Evolutionary conservation across 2,329 filamentous ascomycete genomes (phyloP).

Genomic region (Neonectria coccinea): DNA sequence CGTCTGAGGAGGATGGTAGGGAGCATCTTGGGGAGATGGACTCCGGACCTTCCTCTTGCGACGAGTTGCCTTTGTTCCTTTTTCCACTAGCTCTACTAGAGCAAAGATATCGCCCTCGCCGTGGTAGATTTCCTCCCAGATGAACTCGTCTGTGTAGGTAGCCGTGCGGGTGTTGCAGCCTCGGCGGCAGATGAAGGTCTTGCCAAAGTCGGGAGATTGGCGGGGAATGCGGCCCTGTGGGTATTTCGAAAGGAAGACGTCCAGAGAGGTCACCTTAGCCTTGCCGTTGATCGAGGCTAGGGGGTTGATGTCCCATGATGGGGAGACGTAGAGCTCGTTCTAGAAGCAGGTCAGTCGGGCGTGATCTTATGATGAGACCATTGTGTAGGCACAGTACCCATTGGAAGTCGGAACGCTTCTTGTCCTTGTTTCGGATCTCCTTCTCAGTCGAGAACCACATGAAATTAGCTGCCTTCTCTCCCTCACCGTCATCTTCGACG

Average conservation of each 20-base stretch:
- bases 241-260: conserved; percentile 74
- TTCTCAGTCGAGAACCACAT: conserved; percentile 96
- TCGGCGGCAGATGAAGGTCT: conserved; percentile 88
- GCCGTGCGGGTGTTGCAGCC: conserved; percentile 91
- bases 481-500: conserved; percentile 73
- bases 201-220: conserved; percentile 79
- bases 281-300: conserved; percentile 91
- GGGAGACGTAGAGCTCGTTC: conserved; percentile 93
- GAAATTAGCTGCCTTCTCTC: conserved; percentile 83
- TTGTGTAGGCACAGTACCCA: conserved; percentile 59
- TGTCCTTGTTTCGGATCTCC: conserved; percentile 85
- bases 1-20: conserved; percentile 52
- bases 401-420: conserved; percentile 84
- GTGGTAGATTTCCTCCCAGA: conserved; percentile 87
- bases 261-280: conserved; percentile 80
- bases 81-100: conserved; percentile 75
- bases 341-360: conserved; percentile 46
- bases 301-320: conserved; percentile 88
- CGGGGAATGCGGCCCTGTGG: conserved; percentile 81
- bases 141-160: conserved; percentile 91
- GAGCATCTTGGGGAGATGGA: conserved; percentile 47
- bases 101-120: conserved; percentile 72
- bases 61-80: conserved; percentile 76
- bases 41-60: conserved; percentile 48
- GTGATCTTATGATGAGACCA: neutral